Percentiles rank a stretch among this genome's conserved stretches.
Evolutionary conservation across 2,329 filamentous ascomycete genomes (phyloP).

Genomic region (Aureobasidium lini): DNA sequence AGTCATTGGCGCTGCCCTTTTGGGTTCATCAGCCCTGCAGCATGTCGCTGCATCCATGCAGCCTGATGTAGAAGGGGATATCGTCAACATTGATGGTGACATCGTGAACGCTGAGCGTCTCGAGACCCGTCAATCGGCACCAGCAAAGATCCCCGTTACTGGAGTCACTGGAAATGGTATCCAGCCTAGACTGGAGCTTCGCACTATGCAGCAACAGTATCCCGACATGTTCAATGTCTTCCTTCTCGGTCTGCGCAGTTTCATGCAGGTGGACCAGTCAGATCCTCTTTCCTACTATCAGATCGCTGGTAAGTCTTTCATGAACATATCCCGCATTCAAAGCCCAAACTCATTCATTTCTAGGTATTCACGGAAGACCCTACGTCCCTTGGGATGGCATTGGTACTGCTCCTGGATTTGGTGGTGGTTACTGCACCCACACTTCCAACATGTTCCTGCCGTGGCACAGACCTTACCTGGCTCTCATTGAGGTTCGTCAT

Average conservation of each 20-base stretch:
- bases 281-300: slow-evolving; percentile 68
- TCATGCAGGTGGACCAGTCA: slow-evolving; percentile 60
- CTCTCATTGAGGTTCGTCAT: slow-evolving; percentile 47
- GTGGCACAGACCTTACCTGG: slow-evolving; percentile 78
- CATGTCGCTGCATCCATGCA: slow-evolving; percentile 7
- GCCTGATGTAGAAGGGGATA: background rate
- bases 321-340: background rate
- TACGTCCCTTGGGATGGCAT: slow-evolving; percentile 51
- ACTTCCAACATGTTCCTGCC: slow-evolving; percentile 66
- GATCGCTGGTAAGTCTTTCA: slow-evolving; percentile 55
- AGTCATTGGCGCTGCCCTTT: background rate
- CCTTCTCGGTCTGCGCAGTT: slow-evolving; percentile 63
- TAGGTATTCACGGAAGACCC: slow-evolving; percentile 76
- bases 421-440: slow-evolving; percentile 70
- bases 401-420: slow-evolving; percentile 39
- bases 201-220: slow-evolving; percentile 53
- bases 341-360: background rate
- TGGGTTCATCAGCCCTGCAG: slow-evolving; percentile 9
- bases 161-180: slow-evolving; percentile 26
- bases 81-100: background rate
- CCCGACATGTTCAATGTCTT: slow-evolving; percentile 68
- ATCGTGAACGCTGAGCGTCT: slow-evolving; percentile 5
- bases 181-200: slow-evolving; percentile 56
- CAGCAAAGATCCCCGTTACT: slow-evolving; percentile 21
- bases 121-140: slow-evolving; percentile 5